Evolutionary conservation across 2,329 filamentous ascomycete genomes (phyloP).

Genomic region (Cordyceps sp.): DNA sequence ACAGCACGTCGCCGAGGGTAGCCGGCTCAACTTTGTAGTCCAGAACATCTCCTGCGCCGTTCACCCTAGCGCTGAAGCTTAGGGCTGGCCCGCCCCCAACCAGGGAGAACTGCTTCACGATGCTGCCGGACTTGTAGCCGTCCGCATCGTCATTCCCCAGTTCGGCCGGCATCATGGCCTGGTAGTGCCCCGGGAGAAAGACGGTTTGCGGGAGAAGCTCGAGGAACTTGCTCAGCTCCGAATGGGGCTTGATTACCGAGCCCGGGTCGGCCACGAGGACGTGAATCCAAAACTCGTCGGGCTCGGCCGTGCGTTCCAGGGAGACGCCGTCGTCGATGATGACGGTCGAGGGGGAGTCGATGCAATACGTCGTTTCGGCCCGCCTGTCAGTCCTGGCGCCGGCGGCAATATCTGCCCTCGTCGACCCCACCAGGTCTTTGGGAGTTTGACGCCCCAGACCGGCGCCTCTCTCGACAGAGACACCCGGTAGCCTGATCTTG

Average conservation of each 20-base stretch:
- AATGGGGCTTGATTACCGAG: slow-evolving; percentile 45
- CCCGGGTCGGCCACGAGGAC: slow-evolving; percentile 67
- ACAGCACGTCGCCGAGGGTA: slow-evolving; percentile 35
- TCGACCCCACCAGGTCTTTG: slow-evolving; percentile 14
- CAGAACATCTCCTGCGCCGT: slow-evolving; percentile 32
- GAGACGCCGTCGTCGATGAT: slow-evolving; percentile 73
- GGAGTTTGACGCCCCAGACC: slow-evolving; percentile 21
- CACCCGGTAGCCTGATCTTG: slow-evolving; percentile 34
- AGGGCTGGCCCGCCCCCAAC: slow-evolving; percentile 32
- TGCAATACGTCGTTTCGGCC: slow-evolving; percentile 48
- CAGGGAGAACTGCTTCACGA: slow-evolving; percentile 38
- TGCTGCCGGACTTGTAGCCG: slow-evolving; percentile 16
- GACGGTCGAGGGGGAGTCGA: slow-evolving; percentile 48
- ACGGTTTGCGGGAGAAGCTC: slow-evolving; percentile 41
- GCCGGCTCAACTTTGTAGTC: slow-evolving; percentile 38
- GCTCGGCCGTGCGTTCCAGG: slow-evolving; percentile 37
- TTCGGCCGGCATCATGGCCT: slow-evolving; percentile 37
- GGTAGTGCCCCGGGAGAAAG: slow-evolving; percentile 40
- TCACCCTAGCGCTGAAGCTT: slow-evolving; percentile 45
- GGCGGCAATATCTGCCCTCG: slow-evolving; percentile 25
- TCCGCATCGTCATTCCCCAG: slow-evolving; percentile 12
- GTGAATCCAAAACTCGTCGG: slow-evolving; percentile 55
- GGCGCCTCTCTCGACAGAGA: slow-evolving; percentile 23
- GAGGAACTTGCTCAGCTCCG: slow-evolving; percentile 42
- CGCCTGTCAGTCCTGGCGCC: slow-evolving; percentile 40